phyloP scores from a whole-genome alignment of 2,329 filamentous ascomycete genomes.

The Ceratocystis cacaofunesta region DNA sequence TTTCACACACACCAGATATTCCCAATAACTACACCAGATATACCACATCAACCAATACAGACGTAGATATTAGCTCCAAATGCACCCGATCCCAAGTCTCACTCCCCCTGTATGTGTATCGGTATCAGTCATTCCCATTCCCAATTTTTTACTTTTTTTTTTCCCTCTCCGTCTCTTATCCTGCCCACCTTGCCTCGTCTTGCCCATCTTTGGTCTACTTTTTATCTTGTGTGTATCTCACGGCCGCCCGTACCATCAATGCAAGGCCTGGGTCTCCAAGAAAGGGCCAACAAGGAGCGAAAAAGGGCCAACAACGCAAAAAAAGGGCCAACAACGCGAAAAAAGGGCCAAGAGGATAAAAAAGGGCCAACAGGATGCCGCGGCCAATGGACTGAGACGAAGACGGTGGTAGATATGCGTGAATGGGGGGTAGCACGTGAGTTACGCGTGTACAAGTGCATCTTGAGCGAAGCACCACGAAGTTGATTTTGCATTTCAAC shows the following conservation, averaged over 20 bases:
- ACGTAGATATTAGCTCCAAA: neutral
- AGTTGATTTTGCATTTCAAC: too few relatives aligned
- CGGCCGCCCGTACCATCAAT: neutral
- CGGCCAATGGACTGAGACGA: neutral
- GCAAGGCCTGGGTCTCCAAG: neutral
- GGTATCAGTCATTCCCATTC: neutral
- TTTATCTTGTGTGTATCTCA: neutral
- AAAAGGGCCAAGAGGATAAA: neutral
- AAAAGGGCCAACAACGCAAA: neutral
- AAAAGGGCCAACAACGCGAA: neutral
- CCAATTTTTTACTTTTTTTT: neutral
- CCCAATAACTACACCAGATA: neutral
- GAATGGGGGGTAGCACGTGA: neutral
- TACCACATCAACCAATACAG: neutral
- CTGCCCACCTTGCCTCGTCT: neutral
- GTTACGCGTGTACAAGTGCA: neutral
- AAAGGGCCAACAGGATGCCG: neutral
- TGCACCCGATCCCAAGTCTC: neutral
- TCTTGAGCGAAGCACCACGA: too few relatives aligned
- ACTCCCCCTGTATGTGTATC: conserved; percentile 1
- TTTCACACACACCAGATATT: neutral
- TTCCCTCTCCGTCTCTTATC: too few relatives aligned
- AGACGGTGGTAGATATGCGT: neutral
- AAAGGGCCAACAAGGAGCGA: neutral
- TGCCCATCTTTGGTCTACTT: neutral